phyloP scores from a whole-genome alignment of 345 rosid species.

The Nasturtium officinale region DNA sequence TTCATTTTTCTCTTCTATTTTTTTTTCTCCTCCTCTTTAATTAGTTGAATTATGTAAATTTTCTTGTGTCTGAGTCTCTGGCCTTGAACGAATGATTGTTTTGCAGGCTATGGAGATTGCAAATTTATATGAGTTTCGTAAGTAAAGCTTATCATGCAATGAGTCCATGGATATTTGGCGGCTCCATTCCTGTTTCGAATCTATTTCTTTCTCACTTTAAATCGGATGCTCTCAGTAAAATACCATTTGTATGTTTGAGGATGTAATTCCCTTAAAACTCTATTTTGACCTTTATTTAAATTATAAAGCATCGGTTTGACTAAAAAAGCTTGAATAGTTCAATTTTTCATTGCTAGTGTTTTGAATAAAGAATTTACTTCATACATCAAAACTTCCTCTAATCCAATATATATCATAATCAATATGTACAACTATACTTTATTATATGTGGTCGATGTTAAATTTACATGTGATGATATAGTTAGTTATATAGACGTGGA shows the following conservation, averaged over 20 bases:
- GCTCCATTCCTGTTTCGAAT: neutral
- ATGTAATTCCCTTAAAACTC: neutral
- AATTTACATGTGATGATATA: too few relatives aligned
- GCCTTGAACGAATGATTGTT: neutral
- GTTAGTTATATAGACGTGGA: neutral
- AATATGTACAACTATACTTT: neutral
- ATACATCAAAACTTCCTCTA: neutral
- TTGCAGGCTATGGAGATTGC: slow-evolving; percentile 24
- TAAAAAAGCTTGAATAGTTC: neutral
- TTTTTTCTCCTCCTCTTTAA: neutral
- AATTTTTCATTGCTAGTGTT: neutral
- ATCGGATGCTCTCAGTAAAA: neutral
- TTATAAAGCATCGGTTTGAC: too few relatives aligned
- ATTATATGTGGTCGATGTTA: neutral
- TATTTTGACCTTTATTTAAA: too few relatives aligned
- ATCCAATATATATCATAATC: neutral
- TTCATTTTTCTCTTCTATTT: neutral
- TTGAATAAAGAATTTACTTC: neutral
- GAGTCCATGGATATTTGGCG: neutral
- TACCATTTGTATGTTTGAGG: neutral
- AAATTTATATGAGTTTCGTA: slow-evolving; percentile 2
- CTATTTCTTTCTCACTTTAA: neutral
- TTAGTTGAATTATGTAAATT: neutral
- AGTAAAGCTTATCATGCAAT: slow-evolving; percentile 3
- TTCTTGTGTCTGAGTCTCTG: neutral